phyloP scores from a whole-genome alignment of 1,284 basidiomycete genomes.

The Ustilago bromivora region DNA sequence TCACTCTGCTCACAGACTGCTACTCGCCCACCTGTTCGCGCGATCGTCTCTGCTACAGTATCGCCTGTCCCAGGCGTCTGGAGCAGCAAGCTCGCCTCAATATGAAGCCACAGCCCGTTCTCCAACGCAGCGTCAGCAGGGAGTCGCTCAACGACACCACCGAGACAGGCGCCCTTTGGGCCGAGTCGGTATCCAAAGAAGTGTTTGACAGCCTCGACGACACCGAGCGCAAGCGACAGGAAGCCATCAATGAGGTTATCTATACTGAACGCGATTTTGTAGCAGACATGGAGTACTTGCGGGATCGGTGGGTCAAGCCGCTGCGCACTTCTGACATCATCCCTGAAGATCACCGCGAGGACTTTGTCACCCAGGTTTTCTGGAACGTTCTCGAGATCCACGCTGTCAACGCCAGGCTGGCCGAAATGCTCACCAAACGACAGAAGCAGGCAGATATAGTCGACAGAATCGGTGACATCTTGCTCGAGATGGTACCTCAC shows the following conservation, averaged over 20 bases:
- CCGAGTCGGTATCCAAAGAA: constrained; percentile 94
- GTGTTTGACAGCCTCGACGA: constrained; percentile 92
- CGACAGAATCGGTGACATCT: constrained; percentile 89
- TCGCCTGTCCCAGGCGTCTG: constrained; percentile 90
- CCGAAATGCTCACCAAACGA: constrained; percentile 92
- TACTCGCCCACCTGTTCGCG: constrained; percentile 97
- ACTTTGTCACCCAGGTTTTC: constrained; percentile 94
- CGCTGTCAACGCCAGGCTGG: constrained; percentile 85
- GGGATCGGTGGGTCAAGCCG: constrained; percentile 90
- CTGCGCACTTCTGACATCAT: constrained; percentile 81
- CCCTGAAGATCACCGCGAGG: constrained; percentile 80
- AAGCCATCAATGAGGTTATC: constrained; percentile 98
- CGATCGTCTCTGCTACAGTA: constrained; percentile 93
- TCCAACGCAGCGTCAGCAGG: constrained; percentile 79
- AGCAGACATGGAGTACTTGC: constrained; percentile 95
- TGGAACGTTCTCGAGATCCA: constrained; percentile 98
- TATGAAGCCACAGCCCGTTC: constrained; percentile 89
- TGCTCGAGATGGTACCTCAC: constrained; percentile 86
- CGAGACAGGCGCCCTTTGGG: constrained; percentile 83
- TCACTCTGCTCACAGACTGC: constrained; percentile 95
- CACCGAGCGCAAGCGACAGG: constrained; percentile 93
- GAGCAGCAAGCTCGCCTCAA: constrained; percentile 90
- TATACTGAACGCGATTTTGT: constrained; percentile 99
- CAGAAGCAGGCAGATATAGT: constrained; percentile 95
- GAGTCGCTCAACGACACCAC: constrained; percentile 86